These are phyloP conservation scores for Russula ochroleuca DNA, from an alignment of 768 basidiomycete genomes.

Conservation along the genomic window DNA sequence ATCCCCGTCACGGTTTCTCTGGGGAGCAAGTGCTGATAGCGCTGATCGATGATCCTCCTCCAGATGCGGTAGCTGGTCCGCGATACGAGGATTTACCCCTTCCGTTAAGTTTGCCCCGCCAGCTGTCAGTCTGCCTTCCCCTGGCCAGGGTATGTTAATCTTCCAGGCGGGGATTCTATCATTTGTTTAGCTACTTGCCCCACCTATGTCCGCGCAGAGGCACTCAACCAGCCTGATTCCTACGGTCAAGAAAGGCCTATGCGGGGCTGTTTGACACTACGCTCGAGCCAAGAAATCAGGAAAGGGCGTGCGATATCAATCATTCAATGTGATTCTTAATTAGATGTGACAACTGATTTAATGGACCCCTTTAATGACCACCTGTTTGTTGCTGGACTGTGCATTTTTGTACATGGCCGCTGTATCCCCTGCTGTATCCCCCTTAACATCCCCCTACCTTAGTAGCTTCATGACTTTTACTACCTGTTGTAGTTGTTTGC, in stretches of 20 bases:
- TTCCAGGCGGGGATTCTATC: conserved; percentile 31
- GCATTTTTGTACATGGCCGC: conserved; percentile 14
- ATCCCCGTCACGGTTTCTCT: conserved; percentile 60
- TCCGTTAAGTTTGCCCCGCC: conserved; percentile 24
- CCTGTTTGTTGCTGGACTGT: conserved; percentile 7
- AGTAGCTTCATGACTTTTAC: conserved; percentile 9
- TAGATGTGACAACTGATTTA: conserved; percentile 13
- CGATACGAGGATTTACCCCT: conserved; percentile 45
- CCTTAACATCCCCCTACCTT: too few relatives aligned
- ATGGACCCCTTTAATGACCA: conserved; percentile 14
- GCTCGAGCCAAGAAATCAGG: conserved; percentile 57
- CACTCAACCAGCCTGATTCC: conserved; percentile 70
- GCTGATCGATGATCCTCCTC: conserved; percentile 33
- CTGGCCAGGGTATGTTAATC: conserved; percentile 54
- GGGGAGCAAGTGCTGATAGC: conserved; percentile 42
- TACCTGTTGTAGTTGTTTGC: background rate
- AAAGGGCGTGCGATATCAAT: conserved; percentile 80
- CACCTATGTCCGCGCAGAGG: conserved; percentile 88
- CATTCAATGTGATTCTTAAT: conserved; percentile 57
- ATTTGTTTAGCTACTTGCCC: conserved; percentile 70
- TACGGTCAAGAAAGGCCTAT: conserved; percentile 44
- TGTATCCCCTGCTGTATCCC: conserved; percentile 15
- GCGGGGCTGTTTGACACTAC: conserved; percentile 62
- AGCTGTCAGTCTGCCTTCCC: conserved; percentile 35
- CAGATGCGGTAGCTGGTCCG: conserved; percentile 45